These are phyloP conservation scores for Chaetoscypha palmicola DNA, from an alignment of 2,329 filamentous ascomycete species.

Conservation along the genomic window DNA sequence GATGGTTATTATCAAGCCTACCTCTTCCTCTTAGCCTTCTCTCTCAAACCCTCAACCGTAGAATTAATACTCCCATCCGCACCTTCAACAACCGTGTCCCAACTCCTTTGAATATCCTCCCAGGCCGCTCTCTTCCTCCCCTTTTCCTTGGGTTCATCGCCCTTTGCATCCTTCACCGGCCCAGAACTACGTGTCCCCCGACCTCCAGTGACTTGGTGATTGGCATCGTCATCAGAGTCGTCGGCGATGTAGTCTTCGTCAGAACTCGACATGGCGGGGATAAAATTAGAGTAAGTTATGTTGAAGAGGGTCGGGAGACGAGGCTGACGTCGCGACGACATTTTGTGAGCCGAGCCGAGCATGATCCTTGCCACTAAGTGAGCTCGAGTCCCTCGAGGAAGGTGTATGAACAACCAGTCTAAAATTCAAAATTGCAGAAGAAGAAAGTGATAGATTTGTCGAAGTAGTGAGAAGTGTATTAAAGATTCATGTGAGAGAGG, in stretches of 20 bases:
- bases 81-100: slow-evolving; percentile 71
- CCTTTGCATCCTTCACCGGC: slow-evolving; percentile 22
- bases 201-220: slow-evolving; percentile 16
- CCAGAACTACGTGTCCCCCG: slow-evolving; percentile 30
- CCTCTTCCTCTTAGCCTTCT: slow-evolving; percentile 75
- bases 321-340: neutral
- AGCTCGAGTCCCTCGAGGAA: no score
- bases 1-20: no score
- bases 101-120: slow-evolving; percentile 60
- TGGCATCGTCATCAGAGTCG: slow-evolving; percentile 53
- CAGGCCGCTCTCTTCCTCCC: slow-evolving; percentile 48
- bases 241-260: slow-evolving; percentile 63
- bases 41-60: slow-evolving; percentile 64
- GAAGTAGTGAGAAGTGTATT: no score
- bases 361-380: no score
- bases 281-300: neutral
- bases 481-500: no score
- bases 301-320: neutral
- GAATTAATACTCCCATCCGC: slow-evolving; percentile 71
- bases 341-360: no score
- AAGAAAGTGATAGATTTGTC: no score
- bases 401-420: no score
- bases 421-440: no score
- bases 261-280: slow-evolving; percentile 57
- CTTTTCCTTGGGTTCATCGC: slow-evolving; percentile 25